A percentile compares a stretch with the other conserved stretches of the same genome.
phyloP scores from a whole-genome alignment of 768 basidiomycete genomes.

The Mycena vulgaris region DNA sequence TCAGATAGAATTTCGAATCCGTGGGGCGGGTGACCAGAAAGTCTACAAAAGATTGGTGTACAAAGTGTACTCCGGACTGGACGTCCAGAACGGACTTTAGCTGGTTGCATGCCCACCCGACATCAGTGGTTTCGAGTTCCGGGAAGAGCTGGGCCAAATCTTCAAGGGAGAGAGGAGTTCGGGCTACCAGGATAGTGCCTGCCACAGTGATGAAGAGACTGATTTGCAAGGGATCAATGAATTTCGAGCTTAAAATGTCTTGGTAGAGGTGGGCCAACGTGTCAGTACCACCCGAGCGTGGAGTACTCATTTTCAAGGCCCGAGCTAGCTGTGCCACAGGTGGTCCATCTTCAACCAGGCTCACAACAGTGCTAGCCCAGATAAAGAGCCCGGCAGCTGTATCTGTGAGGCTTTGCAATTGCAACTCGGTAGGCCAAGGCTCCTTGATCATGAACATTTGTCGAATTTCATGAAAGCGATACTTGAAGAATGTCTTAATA shows the following conservation, averaged over 20 bases:
- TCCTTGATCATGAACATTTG: not conserved
- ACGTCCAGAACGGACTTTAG: too few species aligned
- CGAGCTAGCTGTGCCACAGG: conserved; percentile 1
- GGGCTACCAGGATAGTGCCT: too few species aligned
- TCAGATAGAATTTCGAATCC: too few species aligned
- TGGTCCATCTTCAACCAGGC: conserved; percentile 2
- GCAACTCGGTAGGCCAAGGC: not conserved
- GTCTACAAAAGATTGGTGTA: too few species aligned
- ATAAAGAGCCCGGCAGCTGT: conserved; percentile 19
- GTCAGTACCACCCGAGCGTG: not conserved
- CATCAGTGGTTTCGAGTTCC: too few species aligned
- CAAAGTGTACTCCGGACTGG: too few species aligned
- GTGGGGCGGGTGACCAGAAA: too few species aligned
- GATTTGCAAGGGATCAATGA: too few species aligned
- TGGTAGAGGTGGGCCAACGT: not conserved
- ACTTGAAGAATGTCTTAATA: not conserved
- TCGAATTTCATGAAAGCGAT: not conserved
- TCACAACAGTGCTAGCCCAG: conserved; percentile 20
- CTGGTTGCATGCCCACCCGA: too few species aligned
- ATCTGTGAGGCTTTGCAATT: not conserved
- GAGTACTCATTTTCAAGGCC: not conserved
- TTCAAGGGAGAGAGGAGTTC: too few species aligned
- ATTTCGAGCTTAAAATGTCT: not conserved
- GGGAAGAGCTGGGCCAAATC: too few species aligned
- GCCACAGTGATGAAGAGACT: too few species aligned